A percentile compares a stretch with the other conserved stretches of the same genome.
Conservation (phyloP, 2,329 filamentous ascomycete species). For the Alternaria triticimaculans region DNA sequence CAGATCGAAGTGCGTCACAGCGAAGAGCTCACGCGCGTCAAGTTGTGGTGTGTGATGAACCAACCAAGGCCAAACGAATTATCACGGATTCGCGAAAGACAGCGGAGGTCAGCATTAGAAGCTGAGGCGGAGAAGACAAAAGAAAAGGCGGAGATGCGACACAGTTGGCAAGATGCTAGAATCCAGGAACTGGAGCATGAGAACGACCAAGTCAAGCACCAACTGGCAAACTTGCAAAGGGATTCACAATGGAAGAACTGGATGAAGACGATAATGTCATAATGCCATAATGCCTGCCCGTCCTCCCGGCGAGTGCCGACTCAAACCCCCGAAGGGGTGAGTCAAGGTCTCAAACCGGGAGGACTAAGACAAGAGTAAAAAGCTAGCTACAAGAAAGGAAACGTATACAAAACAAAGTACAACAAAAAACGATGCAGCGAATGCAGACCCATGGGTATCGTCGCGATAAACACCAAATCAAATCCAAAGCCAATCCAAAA, state of each 20-base stretch:
- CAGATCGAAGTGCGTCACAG: background rate
- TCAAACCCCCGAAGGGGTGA: background rate
- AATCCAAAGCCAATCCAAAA: background rate
- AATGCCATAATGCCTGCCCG: background rate
- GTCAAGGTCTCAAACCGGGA: background rate
- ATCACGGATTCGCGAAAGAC: background rate
- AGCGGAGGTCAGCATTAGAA: background rate
- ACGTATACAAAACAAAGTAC: background rate
- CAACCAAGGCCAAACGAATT: background rate
- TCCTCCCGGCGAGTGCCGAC: background rate
- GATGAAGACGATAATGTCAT: background rate
- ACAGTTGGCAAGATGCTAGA: background rate
- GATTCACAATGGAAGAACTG: background rate
- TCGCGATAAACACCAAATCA: background rate
- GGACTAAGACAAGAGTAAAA: background rate
- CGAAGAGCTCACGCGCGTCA: background rate
- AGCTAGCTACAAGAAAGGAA: background rate
- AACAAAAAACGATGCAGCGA: conserved; percentile 2
- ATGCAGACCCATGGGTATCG: conserved; percentile 12
- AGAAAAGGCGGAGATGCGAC: background rate
- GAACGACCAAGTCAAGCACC: background rate
- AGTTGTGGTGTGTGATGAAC: background rate
- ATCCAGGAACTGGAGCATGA: background rate
- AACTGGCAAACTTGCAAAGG: background rate
- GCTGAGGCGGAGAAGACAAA: background rate